Base-by-base conservation (phyloP, 768 basidiomycete species). In the Suillus brevipes region DNA sequence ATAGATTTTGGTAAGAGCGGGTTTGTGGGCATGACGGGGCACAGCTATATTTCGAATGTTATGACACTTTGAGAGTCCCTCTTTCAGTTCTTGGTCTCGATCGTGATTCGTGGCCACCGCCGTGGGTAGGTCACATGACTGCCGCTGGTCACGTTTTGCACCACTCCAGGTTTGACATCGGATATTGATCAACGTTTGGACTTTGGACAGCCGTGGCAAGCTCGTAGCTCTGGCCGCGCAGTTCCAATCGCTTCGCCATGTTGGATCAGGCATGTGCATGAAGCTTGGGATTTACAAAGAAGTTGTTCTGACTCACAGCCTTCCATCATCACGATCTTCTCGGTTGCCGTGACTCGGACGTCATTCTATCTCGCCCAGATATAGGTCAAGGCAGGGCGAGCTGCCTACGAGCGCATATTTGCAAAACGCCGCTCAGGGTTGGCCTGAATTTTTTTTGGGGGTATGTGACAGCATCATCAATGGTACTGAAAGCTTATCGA, bases 1-100 rank as follows among this genome's bases (percentile, higher is more conserved):
- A 68, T 73, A n/a, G 76, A 69, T 64, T 76, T 75, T 52, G 76
- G 73, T 16, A 78, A 67, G 31, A 78, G 72, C 7, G 77, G 75
- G 20, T 68, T 76, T 2, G 75, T 66, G 18, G 76, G 68, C 75
- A 76, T 77, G 63, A 63, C 61, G 52, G 14, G 60, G 61, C 31
- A 64, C 28, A 20, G 25, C 34, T 38, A 47, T 62, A 40, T 25
- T 63, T 61, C 23, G 12, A 16, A 25, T 42, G 47, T 38, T 36
- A 20, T 40, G n/a, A 37, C n/a, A 34, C 28, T 31, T 50, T 4
- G 50, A 52, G 49, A 52, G 28, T 31, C 28, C 49, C 25, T 28
- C 25, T 50, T 25, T 18, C 25, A 28, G 8, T 18, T 52, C 47
- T 50, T 16, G 49, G 25, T 50, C 16, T 28, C 49, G 23, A 25